Evolutionary conservation across 352 stramenopile species (phyloP).

Genomic region (Pythium biforme): DNA sequence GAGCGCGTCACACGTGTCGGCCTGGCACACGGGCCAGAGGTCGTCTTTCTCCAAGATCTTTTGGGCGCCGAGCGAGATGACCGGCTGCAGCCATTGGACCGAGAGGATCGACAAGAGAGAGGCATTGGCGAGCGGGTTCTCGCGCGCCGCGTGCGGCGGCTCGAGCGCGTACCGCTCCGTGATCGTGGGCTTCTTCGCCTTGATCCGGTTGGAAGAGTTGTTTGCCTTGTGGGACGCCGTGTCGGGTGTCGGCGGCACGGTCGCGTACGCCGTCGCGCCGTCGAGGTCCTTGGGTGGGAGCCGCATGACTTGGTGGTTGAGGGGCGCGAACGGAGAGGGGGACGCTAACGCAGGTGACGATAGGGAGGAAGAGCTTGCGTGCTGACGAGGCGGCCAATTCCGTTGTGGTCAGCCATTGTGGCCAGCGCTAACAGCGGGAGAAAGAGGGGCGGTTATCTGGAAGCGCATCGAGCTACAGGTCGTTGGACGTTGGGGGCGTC

Average conservation of each 20-base stretch:
- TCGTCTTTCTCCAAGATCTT: conserved; percentile 44
- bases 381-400: neutral
- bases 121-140: conserved; percentile 38
- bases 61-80: conserved; percentile 36
- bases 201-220: neutral
- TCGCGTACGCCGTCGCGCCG: conserved; percentile 21
- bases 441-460: neutral
- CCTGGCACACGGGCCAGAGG: conserved; percentile 34
- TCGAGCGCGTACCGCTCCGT: conserved; percentile 33
- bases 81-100: conserved; percentile 35
- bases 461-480: neutral
- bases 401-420: too few species aligned
- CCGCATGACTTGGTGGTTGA: neutral
- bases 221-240: neutral
- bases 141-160: conserved; percentile 10
- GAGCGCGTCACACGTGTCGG: conserved; percentile 32
- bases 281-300: conserved; percentile 12
- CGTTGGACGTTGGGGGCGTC: neutral
- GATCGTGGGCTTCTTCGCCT: conserved; percentile 6
- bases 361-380: neutral
- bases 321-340: neutral
- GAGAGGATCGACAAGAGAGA: conserved; percentile 36
- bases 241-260: conserved; percentile 16
- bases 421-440: neutral
- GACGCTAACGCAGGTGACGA: neutral